Evolutionary conservation across 2,329 filamentous ascomycete genomes (phyloP), one percentile per base, ranked within the genome.

Genomic region (Nemania bipapillata): DNA sequence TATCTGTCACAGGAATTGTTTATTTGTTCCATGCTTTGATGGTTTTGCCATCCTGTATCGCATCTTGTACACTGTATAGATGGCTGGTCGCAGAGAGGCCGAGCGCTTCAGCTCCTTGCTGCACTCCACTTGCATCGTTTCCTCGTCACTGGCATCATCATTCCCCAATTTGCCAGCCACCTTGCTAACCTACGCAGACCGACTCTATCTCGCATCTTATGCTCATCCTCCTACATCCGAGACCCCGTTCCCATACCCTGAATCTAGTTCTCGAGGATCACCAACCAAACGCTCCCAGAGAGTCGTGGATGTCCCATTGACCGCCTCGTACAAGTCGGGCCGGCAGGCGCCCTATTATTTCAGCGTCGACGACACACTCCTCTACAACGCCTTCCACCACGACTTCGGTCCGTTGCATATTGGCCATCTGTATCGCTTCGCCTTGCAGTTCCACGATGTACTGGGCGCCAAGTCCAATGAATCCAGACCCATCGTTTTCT

Each of bases 381-480:
- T 97, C 54, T 99, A 99, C 86, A 99, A 99, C 81, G 94, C 95
- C 35, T 99, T 99, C 82, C 94, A 98, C 82, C 94, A 96, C 77
- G 96, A 99, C 83, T 99, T 99, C 80, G 96, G 96, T 76, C 96
- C 96, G 77, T 86, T 99, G 68, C 96, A 99, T 84, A 97, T 99
- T 74, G 96, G 96, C 28, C 96, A 99, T 80, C 85, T 99, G 47
- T 99, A 98, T 85, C 89, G 96, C 71, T 99, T 98, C 80, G 95
- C 96, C 4, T 92, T 98, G 62, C 91, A 95, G 76, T 93, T 99
- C 79, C 96, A 99, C 79, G 95, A 98, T 76, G 93, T 98, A 54
- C 86, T 99, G 40, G 95, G 93, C 17, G 93, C 94, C 66, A 93
- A 94, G 72, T 92, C 93, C 76, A 97, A 97, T 81, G 92, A 94